Base-by-base conservation (phyloP, 257 asterid species). In the Salvia rosmarinus region DNA sequence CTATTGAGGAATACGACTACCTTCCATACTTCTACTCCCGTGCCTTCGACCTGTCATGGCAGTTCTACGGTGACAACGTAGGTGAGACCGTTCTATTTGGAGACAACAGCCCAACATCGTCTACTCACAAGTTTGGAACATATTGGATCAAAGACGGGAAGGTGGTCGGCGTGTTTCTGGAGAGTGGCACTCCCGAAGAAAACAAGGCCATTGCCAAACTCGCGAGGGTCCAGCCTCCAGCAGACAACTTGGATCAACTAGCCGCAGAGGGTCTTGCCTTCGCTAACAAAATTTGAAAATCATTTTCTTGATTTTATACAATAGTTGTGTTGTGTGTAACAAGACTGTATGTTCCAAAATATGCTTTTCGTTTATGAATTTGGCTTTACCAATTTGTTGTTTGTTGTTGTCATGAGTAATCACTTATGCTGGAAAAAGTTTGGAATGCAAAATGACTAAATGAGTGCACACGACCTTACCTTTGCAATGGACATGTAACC, bases 11-110 rank as follows among this genome's bases (percentile, higher is more conserved):
- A 67, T 92, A 92, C 25, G 93, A 87, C 85, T 92, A 92, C 80
- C 96, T 92, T 25, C 98, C 98, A 0, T 90, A 57, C 84, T 90
- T 90, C 87, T 90, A 92, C 62, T 90, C 97, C 30, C 97, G 96
- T 32, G 86, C 93, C 28, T 90, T 90, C 17, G 95, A 88, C 79
- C 78, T 92, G 77, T 92, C 97, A 28, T 92, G 97, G 97, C 97
- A 92, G 72, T 90, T 88, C 88, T 90, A 92, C 14, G 97, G 98
- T 5, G 95, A 88, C 83, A 92, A 87, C 19, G 93, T 81, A 14
- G 96, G 97, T 1, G 97, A 92, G 3, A 60, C 86, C 3, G 89
- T 92, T 34, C 80, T 88, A 42, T 92, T 92, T 21, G 98, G 98
- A 0, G 98, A 92, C 75, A 83, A 23, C 78, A 72, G 46, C 72